Evolutionary conservation across 164 flowering plant species (phyloP), one percentile per base, ranked within the genome.

Genomic region (Brasenia schreberi): DNA sequence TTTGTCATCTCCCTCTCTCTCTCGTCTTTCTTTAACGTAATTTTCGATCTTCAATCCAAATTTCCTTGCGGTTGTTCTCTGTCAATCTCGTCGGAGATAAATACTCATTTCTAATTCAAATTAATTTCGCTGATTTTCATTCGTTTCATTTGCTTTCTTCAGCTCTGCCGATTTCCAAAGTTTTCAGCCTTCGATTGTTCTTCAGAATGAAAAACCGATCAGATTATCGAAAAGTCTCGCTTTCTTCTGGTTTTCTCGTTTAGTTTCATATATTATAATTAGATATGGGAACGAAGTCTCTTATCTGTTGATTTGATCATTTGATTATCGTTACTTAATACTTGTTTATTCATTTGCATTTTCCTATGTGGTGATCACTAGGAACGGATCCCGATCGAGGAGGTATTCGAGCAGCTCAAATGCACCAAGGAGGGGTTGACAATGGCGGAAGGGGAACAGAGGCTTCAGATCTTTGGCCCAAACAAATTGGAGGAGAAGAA

Each of bases 401-500:
- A 88, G 70, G 92, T 86, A 0, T 90, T 90, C 69, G 74, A 77
- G 76, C 82, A 73, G 73, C 74, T 90, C 65, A 85, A 85, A 83
- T 85, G 92, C 66, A 74, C 85, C 2, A 78, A 69, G 69, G 82
- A 83, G 12, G 92, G 94, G 43, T 70, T 90, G 71, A 70, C 84
- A 0, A 7, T 69, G 0, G 84, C 69, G 7, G 92, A 88, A 43
- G 97, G 90, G 1, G 77, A 74, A 68, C 73, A 77, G 59, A 82
- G 94, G 75, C 78, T 88, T 56, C 74, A 80, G 42, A 82, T 85
- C 23, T 90, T 90, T 74, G 97, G 97, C 67, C 80, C 78, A 68
- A 90, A 88, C 79, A 90, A 88, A 73, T 85, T 90, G 42, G 94
- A 90, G 74, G 94, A 90, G 79, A 90, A 88, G 67, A 86, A 79